Evolutionary conservation across 2,329 filamentous ascomycete species (phyloP), one percentile per base, ranked within the genome.

Genomic region (Talaromyces sp.): DNA sequence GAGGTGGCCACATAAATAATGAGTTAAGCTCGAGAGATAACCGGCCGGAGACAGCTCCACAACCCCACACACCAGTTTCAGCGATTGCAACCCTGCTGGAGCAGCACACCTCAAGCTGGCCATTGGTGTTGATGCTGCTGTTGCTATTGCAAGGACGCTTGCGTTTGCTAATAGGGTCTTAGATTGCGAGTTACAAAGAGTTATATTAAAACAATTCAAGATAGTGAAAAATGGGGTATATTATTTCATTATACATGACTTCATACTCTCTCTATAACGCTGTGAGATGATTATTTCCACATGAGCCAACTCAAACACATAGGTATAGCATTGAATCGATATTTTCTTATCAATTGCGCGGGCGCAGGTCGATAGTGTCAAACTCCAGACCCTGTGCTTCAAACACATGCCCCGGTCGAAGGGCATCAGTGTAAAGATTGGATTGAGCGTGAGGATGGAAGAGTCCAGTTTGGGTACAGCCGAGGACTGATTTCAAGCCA

Each of bases 401-500:
- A 66, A 87, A 86, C 1, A 91, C 88, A 72, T 91, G 88, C 0
- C 88, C 88, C 0, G 87, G 88, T 56, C 86, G 80, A 56, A 83
- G 77, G 1, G 91, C 90, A 68, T 88, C 85, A 0, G 89, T 91
- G 70, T 96, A 96, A 1, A 95, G 83, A 67, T 92, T 88, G 27
- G 84, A 80, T 64, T 88, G 81, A 0, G 75, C 75, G 69, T 91
- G 88, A 6, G 86, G 90, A 73, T 99, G 94, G 72, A 99, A 99
- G 0, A 95, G 83, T 1, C 90, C 90, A 0, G 84, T 83, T 62
- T 92, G 85, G 2, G 78, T 86, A 75, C 94, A 99, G 46, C 86
- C 83, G 51, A 96, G 79, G 35, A 99, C 88, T n/a, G 91, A 85
- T 64, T 90, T 86, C 66, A 97, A 82, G 0, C 94, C 94, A 0